Percentiles rank a stretch among this genome's conserved stretches.
Evolutionary conservation across 306 rosid genomes (phyloP).

Genomic region (Casuarina cunninghamiana): DNA sequence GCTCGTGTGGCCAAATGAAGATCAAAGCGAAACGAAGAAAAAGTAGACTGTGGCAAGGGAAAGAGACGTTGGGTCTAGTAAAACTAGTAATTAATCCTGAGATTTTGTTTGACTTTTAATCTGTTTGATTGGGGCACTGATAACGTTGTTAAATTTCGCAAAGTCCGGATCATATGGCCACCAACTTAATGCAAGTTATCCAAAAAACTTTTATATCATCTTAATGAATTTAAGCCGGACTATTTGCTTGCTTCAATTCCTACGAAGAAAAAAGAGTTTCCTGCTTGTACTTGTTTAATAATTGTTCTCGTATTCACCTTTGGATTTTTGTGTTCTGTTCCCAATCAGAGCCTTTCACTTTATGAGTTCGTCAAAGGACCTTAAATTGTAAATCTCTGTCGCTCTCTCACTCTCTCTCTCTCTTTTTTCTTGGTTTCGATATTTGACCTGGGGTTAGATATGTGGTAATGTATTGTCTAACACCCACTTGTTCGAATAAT

Average conservation of each 20-base stretch:
- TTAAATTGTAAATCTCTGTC: not conserved
- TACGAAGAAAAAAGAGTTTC: not conserved
- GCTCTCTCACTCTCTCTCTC: not conserved
- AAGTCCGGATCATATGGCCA: constrained; percentile 27
- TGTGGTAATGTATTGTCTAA: constrained; percentile 33
- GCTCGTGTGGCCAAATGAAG: not conserved
- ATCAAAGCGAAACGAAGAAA: not conserved
- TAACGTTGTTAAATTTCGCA: constrained; percentile 14
- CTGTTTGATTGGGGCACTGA: constrained; percentile 12
- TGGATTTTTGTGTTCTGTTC: constrained; percentile 27
- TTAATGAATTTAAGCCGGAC: constrained; percentile 8
- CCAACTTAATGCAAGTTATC: constrained; percentile 5
- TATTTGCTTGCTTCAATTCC: constrained; percentile 15
- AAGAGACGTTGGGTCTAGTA: not conserved
- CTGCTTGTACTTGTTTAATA: constrained; percentile 1
- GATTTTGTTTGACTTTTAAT: constrained; percentile 8
- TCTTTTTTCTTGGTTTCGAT: constrained; percentile 18
- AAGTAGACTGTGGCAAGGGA: not conserved
- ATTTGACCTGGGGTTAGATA: constrained; percentile 36
- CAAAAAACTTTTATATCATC: not conserved
- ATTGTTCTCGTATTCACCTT: not conserved
- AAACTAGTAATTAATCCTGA: not conserved
- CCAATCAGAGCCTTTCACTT: constrained; percentile 31
- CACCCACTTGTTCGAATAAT: constrained; percentile 35
- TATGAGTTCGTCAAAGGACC: constrained; percentile 27